A percentile compares a stretch with the other conserved stretches of the same genome.
These are phyloP conservation scores for Oldenlandia corymbosa DNA, from an alignment of 257 asterid species.

Conservation along the genomic window DNA sequence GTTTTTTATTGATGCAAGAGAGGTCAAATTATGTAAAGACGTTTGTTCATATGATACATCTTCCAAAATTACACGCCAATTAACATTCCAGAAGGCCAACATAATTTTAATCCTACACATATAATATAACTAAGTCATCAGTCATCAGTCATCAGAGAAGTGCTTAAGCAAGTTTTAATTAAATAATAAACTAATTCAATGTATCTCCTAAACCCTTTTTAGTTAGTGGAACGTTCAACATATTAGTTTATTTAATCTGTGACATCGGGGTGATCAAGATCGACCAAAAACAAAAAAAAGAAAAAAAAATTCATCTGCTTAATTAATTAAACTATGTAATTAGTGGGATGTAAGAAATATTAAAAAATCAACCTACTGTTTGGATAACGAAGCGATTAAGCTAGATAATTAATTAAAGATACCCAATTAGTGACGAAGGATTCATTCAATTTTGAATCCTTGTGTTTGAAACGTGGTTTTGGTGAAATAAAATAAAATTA, in stretches of 20 bases:
- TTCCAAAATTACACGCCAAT: neutral
- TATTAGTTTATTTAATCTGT: no score
- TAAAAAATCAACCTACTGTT: no score
- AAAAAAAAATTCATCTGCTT: neutral
- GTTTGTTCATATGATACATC: neutral
- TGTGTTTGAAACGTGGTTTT: conserved; percentile 10
- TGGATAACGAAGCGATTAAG: neutral
- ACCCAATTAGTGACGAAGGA: neutral
- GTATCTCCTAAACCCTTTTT: neutral
- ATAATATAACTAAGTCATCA: no score
- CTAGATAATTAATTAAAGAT: neutral
- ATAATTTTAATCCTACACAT: no score
- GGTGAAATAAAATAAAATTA: no score
- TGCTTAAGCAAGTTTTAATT: neutral
- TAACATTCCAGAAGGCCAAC: neutral
- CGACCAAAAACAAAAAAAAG: no score
- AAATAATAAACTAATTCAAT: neutral
- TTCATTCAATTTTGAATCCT: no score
- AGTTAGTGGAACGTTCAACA: conserved; percentile 19
- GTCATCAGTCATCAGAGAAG: no score
- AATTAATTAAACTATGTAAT: neutral
- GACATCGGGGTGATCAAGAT: no score
- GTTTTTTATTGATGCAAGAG: no score
- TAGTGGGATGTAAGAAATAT: no score
- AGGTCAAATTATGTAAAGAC: neutral